Evolutionary conservation across 805 yeast species (phyloP).

Genomic region (Torulaspora indica): DNA sequence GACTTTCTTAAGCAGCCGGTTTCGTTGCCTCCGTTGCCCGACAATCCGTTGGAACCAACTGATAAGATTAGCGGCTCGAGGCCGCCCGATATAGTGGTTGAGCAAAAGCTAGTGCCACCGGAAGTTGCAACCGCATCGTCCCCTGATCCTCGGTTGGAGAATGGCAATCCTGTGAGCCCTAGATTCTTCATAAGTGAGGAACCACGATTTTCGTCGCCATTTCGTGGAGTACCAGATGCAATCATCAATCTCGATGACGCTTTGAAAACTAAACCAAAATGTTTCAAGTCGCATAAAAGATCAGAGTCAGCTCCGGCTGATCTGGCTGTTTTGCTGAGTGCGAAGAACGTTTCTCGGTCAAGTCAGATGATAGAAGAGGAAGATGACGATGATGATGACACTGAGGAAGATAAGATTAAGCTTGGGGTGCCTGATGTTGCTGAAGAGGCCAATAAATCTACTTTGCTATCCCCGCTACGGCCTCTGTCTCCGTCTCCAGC

Average conservation of each 20-base stretch:
- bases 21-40: conserved; percentile 17
- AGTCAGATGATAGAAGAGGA: conserved; percentile 22
- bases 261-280: conserved; percentile 37
- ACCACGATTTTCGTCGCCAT: conserved; percentile 30
- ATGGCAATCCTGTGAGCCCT: conserved; percentile 19
- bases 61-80: too few species aligned
- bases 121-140: background rate
- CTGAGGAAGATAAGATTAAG: background rate
- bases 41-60: conserved; percentile 9
- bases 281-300: conserved; percentile 42
- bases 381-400: conserved; percentile 6
- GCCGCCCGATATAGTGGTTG: background rate
- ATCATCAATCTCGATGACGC: conserved; percentile 55
- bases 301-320: conserved; percentile 56
- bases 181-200: conserved; percentile 34
- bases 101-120: background rate
- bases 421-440: background rate
- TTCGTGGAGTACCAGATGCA: conserved; percentile 46
- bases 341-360: conserved; percentile 3
- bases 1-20: conserved; percentile 42
- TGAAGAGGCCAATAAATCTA: conserved; percentile 4
- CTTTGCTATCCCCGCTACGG: conserved; percentile 24
- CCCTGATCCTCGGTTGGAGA: conserved; percentile 1
- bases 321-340: conserved; percentile 31
- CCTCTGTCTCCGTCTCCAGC: conserved; percentile 20